Evolutionary conservation across 352 stramenopile species (phyloP), one percentile per base, ranked within the genome.

Genomic region (Halophytophthora polymorphica): DNA sequence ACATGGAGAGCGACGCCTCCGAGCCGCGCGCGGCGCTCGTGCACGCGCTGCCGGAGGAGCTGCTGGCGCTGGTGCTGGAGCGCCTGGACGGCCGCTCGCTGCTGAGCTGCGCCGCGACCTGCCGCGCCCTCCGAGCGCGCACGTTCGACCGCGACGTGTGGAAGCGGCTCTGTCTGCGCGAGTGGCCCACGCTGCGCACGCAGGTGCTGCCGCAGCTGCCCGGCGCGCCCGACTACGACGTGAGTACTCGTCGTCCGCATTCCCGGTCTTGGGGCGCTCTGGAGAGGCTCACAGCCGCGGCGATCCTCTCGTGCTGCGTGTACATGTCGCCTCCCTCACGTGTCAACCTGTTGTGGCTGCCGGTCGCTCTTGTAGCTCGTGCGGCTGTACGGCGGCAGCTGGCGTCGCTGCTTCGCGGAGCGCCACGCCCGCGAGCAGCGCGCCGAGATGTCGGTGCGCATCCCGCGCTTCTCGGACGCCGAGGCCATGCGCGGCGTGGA

Each of bases 211-310:
- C 78, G 36, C 83, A 93, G 53, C 33, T 91, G 6, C 83, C 83
- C 0, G 83, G 78, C 10, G 80, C 83, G 0, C 77, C 78, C 0
- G 79, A 91, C 47, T 93, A 91, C 58, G 80, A 91, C 59, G 80
- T 87, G 73, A 50, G 73, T 64, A 13, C 60, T 28, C 41, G 12
- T 19, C 38, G 14, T 41, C 19, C 11, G n/a, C 17, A 51, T 43
- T 49, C 23, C 12, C 50, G 29, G 22, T 53, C 45, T 54, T 53
- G 8, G 29, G 44, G 33, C 40, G 28, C 10, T 18, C 17, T 18
- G 12, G 15, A 17, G 52, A 50, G 49, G 43, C 18, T 15, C 22
- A n/a, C n/a, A n/a, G n/a, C n/a, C n/a, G n/a, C n/a, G n/a, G n/a
- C n/a, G n/a, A n/a, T n/a, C n/a, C n/a, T n/a, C n/a, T n/a, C n/a